Conservation (phyloP, 75 land plant genomes). For the Ceratopteris richardii region DNA sequence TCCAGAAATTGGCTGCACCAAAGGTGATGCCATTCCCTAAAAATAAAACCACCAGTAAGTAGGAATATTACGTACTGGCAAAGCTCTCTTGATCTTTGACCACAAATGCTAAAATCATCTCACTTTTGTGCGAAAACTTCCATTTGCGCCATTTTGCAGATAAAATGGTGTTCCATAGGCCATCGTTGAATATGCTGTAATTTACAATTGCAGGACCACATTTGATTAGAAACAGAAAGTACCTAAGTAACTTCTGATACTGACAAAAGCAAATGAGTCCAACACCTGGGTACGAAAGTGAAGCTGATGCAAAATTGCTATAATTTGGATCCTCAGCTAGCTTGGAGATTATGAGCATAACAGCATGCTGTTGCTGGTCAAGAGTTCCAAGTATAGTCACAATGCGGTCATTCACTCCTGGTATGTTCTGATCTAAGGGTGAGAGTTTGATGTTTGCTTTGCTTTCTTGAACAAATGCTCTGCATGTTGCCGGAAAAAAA, state of each 20-base stretch:
- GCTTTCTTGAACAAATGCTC: slow-evolving; percentile 69
- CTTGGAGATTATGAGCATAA: slow-evolving; percentile 55
- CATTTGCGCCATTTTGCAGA: not conserved
- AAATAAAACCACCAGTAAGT: no score
- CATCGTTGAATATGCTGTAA: not conserved
- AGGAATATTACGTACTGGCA: no score
- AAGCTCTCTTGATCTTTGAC: not conserved
- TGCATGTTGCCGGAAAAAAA: slow-evolving; percentile 25
- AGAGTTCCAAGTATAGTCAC: slow-evolving; percentile 56
- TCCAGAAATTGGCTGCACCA: slow-evolving; percentile 13
- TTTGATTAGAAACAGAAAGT: no score
- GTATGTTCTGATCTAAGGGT: slow-evolving; percentile 48
- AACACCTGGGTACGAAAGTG: slow-evolving; percentile 78
- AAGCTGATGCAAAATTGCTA: slow-evolving; percentile 38
- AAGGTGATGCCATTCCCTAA: slow-evolving; percentile 10
- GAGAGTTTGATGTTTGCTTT: slow-evolving; percentile 80
- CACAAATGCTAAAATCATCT: not conserved
- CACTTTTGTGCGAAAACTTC: not conserved
- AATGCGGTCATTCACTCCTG: slow-evolving; percentile 58
- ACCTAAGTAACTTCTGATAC: no score
- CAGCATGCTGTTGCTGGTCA: slow-evolving; percentile 60
- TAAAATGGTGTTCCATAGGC: not conserved
- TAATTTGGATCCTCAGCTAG: slow-evolving; percentile 63
- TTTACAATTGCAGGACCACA: not conserved
- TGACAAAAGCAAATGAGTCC: no score